Conservation (phyloP, 140 eudicot species). For the Cichorium intybus region DNA sequence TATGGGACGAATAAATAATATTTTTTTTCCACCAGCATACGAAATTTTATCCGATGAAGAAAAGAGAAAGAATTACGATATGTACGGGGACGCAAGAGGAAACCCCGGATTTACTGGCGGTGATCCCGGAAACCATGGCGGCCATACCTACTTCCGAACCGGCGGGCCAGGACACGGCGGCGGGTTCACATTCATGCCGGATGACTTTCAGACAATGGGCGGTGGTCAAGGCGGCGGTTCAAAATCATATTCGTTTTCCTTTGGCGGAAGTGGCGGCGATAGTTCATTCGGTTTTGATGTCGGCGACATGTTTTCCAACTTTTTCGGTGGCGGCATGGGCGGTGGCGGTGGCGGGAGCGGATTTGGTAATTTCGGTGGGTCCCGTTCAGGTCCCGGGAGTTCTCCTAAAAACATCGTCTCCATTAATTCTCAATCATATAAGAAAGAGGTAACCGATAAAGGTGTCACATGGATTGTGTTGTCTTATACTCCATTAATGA, state of each 20-base stretch:
- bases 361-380: slow-evolving; percentile 52
- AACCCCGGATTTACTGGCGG: slow-evolving; percentile 72
- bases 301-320: slow-evolving; percentile 76
- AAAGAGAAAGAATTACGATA: slow-evolving; percentile 88
- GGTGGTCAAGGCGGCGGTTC: slow-evolving; percentile 68
- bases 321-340: slow-evolving; percentile 74
- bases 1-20: too few species aligned
- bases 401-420: slow-evolving; percentile 42
- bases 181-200: slow-evolving; percentile 72
- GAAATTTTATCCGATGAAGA: slow-evolving; percentile 90
- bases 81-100: slow-evolving; percentile 86
- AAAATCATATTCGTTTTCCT: slow-evolving; percentile 82
- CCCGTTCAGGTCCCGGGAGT: slow-evolving; percentile 33
- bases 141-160: slow-evolving; percentile 57
- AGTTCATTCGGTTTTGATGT: slow-evolving; percentile 64
- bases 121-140: slow-evolving; percentile 47
- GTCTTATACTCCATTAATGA: slow-evolving; percentile 49
- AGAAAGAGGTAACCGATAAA: slow-evolving; percentile 62
- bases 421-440: slow-evolving; percentile 52
- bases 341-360: slow-evolving; percentile 56
- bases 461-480: slow-evolving; percentile 80
- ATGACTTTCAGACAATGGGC: slow-evolving; percentile 84
- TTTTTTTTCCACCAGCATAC: slow-evolving; percentile 67
- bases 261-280: slow-evolving; percentile 77
- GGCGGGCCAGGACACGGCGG: slow-evolving; percentile 80